Evolutionary conservation across 2,329 filamentous ascomycete genomes (phyloP).

Genomic region (Cercospora sp.): DNA sequence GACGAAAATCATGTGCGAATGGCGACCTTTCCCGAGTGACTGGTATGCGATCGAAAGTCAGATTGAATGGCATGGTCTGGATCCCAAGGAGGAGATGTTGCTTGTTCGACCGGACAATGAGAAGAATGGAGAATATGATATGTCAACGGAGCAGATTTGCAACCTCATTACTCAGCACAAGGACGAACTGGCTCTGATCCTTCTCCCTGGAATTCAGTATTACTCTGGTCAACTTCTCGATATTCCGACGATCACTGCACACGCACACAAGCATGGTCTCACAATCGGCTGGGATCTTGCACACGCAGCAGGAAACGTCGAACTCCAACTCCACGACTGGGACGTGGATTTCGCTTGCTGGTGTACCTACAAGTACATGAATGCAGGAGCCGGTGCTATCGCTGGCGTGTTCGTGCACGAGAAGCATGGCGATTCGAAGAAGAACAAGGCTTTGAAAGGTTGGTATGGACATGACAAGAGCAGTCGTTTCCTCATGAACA

Average conservation of each 20-base stretch:
- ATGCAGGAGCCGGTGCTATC: conserved; percentile 80
- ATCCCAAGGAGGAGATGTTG: conserved; percentile 69
- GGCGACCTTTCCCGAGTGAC: conserved; percentile 86
- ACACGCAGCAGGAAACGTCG: conserved; percentile 82
- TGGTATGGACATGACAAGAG: conserved; percentile 85
- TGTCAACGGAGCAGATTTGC: conserved; percentile 71
- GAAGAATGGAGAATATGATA: conserved; percentile 50
- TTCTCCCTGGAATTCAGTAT: conserved; percentile 86
- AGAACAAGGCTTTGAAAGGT: conserved; percentile 57
- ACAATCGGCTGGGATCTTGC: conserved; percentile 85
- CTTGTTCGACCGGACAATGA: conserved; percentile 62
- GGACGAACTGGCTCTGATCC: conserved; percentile 68
- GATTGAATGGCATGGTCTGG: conserved; percentile 67
- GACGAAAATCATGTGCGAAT: conserved; percentile 82
- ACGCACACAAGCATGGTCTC: conserved; percentile 70
- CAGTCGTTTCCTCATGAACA: conserved; percentile 78
- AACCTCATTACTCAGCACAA: conserved; percentile 72
- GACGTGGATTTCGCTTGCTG: conserved; percentile 87
- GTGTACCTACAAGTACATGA: conserved; percentile 96
- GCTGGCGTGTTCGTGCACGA: conserved; percentile 79
- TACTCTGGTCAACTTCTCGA: conserved; percentile 89
- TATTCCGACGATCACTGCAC: conserved; percentile 72
- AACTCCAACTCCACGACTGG: conserved; percentile 80
- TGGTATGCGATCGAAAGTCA: conserved; percentile 86
- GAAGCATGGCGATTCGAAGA: conserved; percentile 59